Base-by-base conservation (phyloP, 1,139 yeast genomes). In the Debaryomyces sp. region DNA sequence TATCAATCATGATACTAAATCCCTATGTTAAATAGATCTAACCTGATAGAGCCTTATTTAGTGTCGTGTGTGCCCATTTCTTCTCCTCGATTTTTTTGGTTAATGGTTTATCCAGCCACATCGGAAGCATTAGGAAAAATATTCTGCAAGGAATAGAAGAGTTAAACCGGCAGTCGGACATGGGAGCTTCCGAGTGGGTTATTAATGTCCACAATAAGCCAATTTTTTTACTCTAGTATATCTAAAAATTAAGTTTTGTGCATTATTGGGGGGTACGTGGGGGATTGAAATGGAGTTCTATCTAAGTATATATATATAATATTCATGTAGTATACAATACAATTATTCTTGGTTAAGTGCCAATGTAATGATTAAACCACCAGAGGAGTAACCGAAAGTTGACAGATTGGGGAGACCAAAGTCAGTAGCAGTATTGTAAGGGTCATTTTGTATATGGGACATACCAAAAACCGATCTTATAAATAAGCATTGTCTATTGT, bases 311-410 rank as follows among this genome's bases (percentile, higher is more conserved):
- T n/a, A n/a, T n/a, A n/a, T 22, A 17, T 10, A 10, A 8, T 13
- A 17, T 32, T 15, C 35, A 9, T 10, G 12, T 32, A 21, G 39
- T 22, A 7, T 33, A 21, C 26, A 36, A 36, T 36, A 15, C 15
- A 36, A 37, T 15, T 21, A 35, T 5, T 35, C 26, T 35, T 35
- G 24, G 24, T 29, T 27, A 15, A 39, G 29, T 10, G 7, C 6
- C 24, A 39, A 39, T 15, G 42, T 39, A 39, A 39, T 39, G 7
- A 15, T 17, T 39, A 39, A 9, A 15, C 42, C 42, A 6, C 42
- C 42, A 10, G 42, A 27, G 13, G 34, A 6, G 64, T 62, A 39
- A 9, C 46, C 46, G 18, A 38, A 44, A 8, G 35, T 27, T 8
- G 36, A 24, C 5, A 30, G 23, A 13, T 22, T 40, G 9, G 43